Evolutionary conservation across 2,329 filamentous ascomycete species (phyloP).

Genomic region (Orbilia javanica): DNA sequence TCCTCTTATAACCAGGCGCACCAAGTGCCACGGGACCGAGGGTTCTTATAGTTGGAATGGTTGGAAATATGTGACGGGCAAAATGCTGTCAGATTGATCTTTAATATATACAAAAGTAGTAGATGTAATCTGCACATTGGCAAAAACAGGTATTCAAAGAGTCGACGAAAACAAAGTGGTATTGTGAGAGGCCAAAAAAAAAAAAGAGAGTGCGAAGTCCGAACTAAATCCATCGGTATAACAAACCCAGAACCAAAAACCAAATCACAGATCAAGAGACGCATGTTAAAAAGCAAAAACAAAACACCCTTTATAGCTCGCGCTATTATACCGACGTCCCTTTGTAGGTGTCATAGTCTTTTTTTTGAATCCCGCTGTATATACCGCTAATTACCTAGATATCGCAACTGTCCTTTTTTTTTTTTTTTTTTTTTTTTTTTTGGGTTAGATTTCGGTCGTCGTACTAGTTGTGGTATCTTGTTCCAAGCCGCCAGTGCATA

Average conservation of each 20-base stretch:
- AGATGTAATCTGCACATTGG: constrained; percentile 8
- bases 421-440: too few species aligned
- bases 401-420: constrained; percentile 43
- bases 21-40: neutral
- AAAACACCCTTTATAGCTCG: constrained; percentile 56
- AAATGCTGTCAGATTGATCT: constrained; percentile 33
- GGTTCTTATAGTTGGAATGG: neutral
- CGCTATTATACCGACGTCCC: constrained; percentile 46
- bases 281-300: constrained; percentile 11
- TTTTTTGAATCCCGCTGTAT: constrained; percentile 44
- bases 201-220: constrained; percentile 8
- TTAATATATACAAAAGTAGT: constrained; percentile 50
- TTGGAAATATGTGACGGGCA: neutral
- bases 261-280: constrained; percentile 1
- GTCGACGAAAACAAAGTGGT: constrained; percentile 36
- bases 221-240: constrained; percentile 15
- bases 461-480: constrained; percentile 34
- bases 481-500: constrained; percentile 57
- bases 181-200: constrained; percentile 28
- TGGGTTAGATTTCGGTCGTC: constrained; percentile 20
- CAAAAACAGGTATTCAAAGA: constrained; percentile 16
- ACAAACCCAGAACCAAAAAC: constrained; percentile 3
- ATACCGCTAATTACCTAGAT: constrained; percentile 39
- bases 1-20: too few species aligned
- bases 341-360: constrained; percentile 26